Base-by-base conservation (phyloP, 2,329 filamentous ascomycete species). In the Colletotrichum cereale region DNA sequence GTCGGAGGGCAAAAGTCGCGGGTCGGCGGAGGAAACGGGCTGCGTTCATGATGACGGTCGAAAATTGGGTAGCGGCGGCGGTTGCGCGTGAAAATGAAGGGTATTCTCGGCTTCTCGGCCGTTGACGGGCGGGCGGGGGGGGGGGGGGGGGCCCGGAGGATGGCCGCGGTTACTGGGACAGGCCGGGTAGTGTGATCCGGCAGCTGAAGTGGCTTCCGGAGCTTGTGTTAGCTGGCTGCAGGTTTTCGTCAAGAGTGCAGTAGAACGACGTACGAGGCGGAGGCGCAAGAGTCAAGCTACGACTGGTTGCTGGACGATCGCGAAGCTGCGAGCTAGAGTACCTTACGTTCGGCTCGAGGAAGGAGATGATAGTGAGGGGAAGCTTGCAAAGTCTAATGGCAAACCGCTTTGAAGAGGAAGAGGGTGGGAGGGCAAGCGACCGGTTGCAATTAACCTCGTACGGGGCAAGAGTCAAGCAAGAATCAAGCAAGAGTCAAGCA, bases 1-100 rank as follows among this genome's bases (percentile, higher is more conserved):
- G 70, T 26, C 69, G 65, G 44, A 73, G 72, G 40, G 65, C 61
- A 26, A 66, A 67, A 52, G 65, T 60, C 38, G 64, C 64, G 40
- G 62, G 57, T 36, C 64, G 65, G 62, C 66, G 71, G 67, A 70
- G 67, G 73, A 73, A 73, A 67, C 66, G 66, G 26, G 70, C 70
- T 50, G 70, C 70, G 66, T 71, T 72, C 70, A 72, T 72, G 60
- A 31, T 66, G 63, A 53, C 44, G 69, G 66, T 42, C 26, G 34
- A n/a, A n/a, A 62, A 52, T 55, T 38, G 4, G 55, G 55, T 31
- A 21, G 40, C 21, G 36, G 47, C 47, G 40, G 34, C 38, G 60
- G 29, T 36, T 24, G 52, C 29, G 48, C 36, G 26, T 3, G 29
- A 48, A 47, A 48, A 26, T 66, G 63, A 60, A 29, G 52, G 52